Evolutionary conservation across 2,329 filamentous ascomycete species (phyloP).

Genomic region (Aspergillus spinulosporus): DNA sequence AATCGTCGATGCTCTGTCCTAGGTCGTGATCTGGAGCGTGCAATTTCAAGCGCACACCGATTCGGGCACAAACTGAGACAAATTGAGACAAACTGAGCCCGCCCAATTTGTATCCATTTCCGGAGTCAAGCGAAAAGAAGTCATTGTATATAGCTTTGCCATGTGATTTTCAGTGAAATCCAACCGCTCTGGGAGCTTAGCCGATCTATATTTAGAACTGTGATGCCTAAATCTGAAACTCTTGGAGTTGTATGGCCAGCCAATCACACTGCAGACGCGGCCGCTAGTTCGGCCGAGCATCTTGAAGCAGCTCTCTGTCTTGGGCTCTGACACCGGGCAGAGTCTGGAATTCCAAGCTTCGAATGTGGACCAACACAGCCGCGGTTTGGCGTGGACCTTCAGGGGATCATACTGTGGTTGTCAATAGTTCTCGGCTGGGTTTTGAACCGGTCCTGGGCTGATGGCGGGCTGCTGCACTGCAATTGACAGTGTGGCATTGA

Average conservation of each 20-base stretch:
- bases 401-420: not conserved
- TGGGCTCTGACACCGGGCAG: not conserved
- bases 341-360: not conserved
- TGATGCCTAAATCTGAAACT: not conserved
- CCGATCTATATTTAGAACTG: not conserved
- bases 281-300: not conserved
- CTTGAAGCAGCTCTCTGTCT: not conserved
- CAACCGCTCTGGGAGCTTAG: not conserved
- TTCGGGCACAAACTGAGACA: too few relatives aligned
- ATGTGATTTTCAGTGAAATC: too few relatives aligned
- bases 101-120: too few relatives aligned
- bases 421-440: not conserved
- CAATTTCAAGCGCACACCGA: too few relatives aligned
- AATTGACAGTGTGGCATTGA: not conserved
- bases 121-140: too few relatives aligned
- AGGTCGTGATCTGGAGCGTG: too few relatives aligned
- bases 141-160: too few relatives aligned
- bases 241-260: not conserved
- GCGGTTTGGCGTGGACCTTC: not conserved
- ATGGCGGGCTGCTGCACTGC: too few relatives aligned
- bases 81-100: too few relatives aligned
- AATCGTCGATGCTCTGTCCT: constrained; percentile 16
- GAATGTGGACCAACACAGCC: not conserved
- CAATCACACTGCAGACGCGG: not conserved
- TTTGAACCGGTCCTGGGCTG: not conserved